Conservation (phyloP, 1,284 basidiomycete genomes). For the Serendipita sp. region DNA sequence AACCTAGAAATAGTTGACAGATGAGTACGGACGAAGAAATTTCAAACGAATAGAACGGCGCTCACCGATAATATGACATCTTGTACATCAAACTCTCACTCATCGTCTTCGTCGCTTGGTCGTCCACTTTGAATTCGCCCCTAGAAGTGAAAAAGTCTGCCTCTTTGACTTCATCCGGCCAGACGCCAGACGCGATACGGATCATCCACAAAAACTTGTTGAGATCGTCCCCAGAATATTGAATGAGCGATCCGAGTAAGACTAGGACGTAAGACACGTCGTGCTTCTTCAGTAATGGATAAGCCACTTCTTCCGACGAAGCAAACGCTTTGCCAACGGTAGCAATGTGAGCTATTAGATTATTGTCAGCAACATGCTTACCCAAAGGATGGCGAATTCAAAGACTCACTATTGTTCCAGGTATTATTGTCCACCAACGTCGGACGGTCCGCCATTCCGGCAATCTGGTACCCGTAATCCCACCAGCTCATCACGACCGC, state of each 20-base stretch:
- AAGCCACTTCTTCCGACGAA: constrained; percentile 84
- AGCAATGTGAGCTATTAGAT: constrained; percentile 67
- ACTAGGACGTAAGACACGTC: constrained; percentile 97
- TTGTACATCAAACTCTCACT: constrained; percentile 96
- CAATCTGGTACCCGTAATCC: constrained; percentile 99
- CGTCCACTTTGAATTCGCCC: constrained; percentile 91
- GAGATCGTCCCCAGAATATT: constrained; percentile 97
- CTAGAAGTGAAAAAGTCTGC: constrained; percentile 85
- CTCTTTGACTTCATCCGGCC: constrained; percentile 97
- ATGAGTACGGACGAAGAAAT: neutral
- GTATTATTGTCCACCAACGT: constrained; percentile 99
- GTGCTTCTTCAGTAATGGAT: constrained; percentile 92
- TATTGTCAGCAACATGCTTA: constrained; percentile 8
- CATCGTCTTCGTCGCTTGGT: constrained; percentile 80
- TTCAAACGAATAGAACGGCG: constrained; percentile 14
- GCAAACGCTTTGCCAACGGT: constrained; percentile 98
- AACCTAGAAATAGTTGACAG: constrained; percentile 36
- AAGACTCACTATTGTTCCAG: constrained; percentile 91
- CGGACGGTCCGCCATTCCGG: constrained; percentile 95
- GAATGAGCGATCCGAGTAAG: constrained; percentile 93
- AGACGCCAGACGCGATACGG: constrained; percentile 92
- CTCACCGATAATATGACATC: constrained; percentile 86
- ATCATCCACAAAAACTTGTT: constrained; percentile 99
- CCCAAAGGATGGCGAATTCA: neutral
- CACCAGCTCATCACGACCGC: constrained; percentile 99